phyloP scores from a whole-genome alignment of 768 basidiomycete species.

The Sporobolomyces pararoseus region DNA sequence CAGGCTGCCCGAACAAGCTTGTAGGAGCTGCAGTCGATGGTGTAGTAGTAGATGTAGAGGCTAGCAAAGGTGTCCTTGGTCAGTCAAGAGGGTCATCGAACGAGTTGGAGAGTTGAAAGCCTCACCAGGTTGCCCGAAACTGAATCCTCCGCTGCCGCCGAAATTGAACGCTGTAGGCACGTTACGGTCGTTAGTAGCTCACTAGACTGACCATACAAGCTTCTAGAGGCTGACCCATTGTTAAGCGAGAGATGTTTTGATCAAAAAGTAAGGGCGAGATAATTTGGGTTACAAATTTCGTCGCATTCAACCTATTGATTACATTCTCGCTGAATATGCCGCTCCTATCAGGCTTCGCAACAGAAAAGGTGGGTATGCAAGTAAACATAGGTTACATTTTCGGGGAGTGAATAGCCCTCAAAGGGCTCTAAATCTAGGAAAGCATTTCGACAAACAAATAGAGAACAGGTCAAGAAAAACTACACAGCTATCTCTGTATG shows the following conservation, averaged over 20 bases:
- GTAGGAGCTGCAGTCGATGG: conserved; percentile 17
- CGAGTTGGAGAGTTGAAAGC: background rate
- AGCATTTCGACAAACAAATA: background rate
- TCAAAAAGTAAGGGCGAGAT: too few species aligned
- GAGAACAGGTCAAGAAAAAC: too few species aligned
- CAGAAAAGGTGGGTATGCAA: background rate
- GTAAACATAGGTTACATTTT: conserved; percentile 13
- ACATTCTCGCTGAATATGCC: too few species aligned
- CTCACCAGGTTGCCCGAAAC: conserved; percentile 30
- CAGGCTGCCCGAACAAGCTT: conserved; percentile 18
- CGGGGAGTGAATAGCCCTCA: background rate
- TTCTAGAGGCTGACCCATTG: conserved; percentile 6
- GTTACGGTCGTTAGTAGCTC: background rate
- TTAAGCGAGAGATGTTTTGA: too few species aligned
- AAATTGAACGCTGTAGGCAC: conserved; percentile 35
- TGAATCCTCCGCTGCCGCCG: conserved; percentile 30
- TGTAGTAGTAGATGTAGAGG: conserved; percentile 17
- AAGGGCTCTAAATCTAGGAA: background rate
- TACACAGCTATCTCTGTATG: too few species aligned
- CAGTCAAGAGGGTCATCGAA: background rate
- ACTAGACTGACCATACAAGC: too few species aligned
- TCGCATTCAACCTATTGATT: too few species aligned
- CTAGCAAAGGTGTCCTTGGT: conserved; percentile 6
- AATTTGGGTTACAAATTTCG: too few species aligned
- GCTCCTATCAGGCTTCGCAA: too few species aligned